Evolutionary conservation across 352 stramenopile species (phyloP).

Genomic region (Plasmopara muralis): DNA sequence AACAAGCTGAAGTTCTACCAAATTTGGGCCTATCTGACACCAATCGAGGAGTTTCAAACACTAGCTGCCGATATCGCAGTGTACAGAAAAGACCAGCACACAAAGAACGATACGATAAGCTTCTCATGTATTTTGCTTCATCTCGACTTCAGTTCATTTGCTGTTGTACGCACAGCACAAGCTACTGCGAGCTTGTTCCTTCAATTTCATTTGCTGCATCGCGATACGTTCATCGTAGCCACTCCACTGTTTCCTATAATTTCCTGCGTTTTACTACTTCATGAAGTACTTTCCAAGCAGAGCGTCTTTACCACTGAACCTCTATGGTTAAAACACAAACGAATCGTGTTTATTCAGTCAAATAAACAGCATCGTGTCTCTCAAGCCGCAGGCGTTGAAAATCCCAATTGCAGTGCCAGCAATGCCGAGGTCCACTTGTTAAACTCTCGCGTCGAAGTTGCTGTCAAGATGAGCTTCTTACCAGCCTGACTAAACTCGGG

Average conservation of each 20-base stretch:
- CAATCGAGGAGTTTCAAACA: slow-evolving; percentile 21
- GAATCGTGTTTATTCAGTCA: slow-evolving; percentile 5
- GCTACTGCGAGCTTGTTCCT: slow-evolving; percentile 9
- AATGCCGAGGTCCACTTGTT: slow-evolving; percentile 80
- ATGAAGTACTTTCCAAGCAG: too few species aligned
- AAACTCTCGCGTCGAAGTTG: slow-evolving; percentile 66
- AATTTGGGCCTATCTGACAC: slow-evolving; percentile 41
- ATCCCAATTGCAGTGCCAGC: slow-evolving; percentile 33
- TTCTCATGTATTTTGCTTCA: slow-evolving; percentile 27
- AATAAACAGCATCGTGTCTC: slow-evolving; percentile 5
- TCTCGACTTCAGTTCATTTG: slow-evolving; percentile 16
- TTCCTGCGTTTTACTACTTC: slow-evolving; percentile 20
- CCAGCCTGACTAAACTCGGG: slow-evolving; percentile 60
- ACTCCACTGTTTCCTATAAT: slow-evolving; percentile 9
- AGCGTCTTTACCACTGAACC: too few species aligned
- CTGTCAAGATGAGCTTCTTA: slow-evolving; percentile 77
- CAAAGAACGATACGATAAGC: slow-evolving; percentile 16
- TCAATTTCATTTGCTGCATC: slow-evolving; percentile 22
- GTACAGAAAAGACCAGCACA: slow-evolving; percentile 15
- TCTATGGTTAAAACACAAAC: too few species aligned
- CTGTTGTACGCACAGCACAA: slow-evolving; percentile 26
- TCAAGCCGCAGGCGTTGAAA: slow-evolving; percentile 40
- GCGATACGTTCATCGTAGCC: slow-evolving; percentile 11
- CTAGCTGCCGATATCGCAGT: slow-evolving; percentile 19
- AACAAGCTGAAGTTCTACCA: slow-evolving; percentile 62